Evolutionary conservation across 1,284 basidiomycete genomes (phyloP), one percentile per base, ranked within the genome.

Genomic region (Flammula alnicola): DNA sequence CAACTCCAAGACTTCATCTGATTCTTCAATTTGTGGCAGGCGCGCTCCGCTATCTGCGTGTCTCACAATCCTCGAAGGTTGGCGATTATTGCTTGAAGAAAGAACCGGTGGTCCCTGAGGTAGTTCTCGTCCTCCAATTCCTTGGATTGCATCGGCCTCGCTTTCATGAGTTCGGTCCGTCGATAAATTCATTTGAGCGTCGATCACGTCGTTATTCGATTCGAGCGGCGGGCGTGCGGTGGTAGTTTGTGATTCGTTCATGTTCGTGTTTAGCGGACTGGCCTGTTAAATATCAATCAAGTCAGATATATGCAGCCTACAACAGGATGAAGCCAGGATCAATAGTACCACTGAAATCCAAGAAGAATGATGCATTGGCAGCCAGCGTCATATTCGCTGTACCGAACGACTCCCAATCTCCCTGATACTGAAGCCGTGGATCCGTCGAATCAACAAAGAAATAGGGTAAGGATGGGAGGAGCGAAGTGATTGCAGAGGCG

Each of bases 331-430:
- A 20, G n/a, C 2, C 14, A 14, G 19, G 5, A 27, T 4, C 14
- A 27, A 38, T 25, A n/a, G n/a, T 39, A 39, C 37, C 37, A 39
- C 23, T 39, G 37, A 39, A 39, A 26, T 39, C 37, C 3, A 39
- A 9, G 5, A 9, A 39, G 11, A 39, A 27, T 9, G 7, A 3
- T 11, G 12, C 25, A 1, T 3, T n/a, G n/a, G n/a, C 37, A 14
- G 10, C 37, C 7, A 25, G n/a, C 14, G 37, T 39, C 37, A 39
- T 39, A n/a, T 39, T 39, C 8, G 25, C 37, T 1, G 37, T 25
- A 7, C 37, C 37, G 14, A 39, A 16, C n/a, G 37, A 8, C n/a
- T 1, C 2, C 37, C 37, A 39, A 8, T 39, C 14, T 25, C 19
- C 5, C 11, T 6, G 8, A 38, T 23, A 27, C n/a, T 22, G 23